These are phyloP conservation scores for Paecilomyces sp. DNA, from an alignment of 2,329 filamentous ascomycete genomes.

Conservation along the genomic window DNA sequence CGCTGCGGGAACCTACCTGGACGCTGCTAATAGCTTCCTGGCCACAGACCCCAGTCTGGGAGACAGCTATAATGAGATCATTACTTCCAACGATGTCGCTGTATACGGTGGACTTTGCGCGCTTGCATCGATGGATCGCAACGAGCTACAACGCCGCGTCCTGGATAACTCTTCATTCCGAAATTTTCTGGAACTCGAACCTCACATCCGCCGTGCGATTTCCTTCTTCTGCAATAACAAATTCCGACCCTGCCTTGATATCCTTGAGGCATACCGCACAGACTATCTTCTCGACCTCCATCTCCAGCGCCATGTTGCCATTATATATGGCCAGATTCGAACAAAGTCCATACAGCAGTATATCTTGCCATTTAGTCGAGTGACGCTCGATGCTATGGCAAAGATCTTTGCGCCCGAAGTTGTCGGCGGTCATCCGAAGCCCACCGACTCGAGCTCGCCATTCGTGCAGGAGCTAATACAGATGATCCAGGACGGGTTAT, in stretches of 20 bases:
- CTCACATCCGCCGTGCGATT: conserved; percentile 87
- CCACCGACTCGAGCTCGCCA: conserved; percentile 50
- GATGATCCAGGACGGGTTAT: conserved; percentile 66
- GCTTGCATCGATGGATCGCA: conserved; percentile 79
- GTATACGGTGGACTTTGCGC: conserved; percentile 87
- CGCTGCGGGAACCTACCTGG: conserved; percentile 48
- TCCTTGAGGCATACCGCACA: conserved; percentile 70
- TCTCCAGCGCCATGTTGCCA: conserved; percentile 64
- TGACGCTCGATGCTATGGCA: conserved; percentile 73
- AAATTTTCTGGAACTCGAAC: conserved; percentile 82
- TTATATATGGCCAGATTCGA: conserved; percentile 68
- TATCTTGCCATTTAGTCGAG: conserved; percentile 80
- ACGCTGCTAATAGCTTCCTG: conserved; percentile 68
- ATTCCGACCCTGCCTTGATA: conserved; percentile 76
- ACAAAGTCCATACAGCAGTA: conserved; percentile 92
- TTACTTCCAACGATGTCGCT: conserved; percentile 81
- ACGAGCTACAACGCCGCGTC: conserved; percentile 65
- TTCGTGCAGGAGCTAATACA: conserved; percentile 58
- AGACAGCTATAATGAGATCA: conserved; percentile 60
- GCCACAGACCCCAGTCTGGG: conserved; percentile 51
- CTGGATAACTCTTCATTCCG: conserved; percentile 78
- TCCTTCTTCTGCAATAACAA: conserved; percentile 83
- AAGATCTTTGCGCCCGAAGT: conserved; percentile 58
- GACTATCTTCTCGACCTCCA: conserved; percentile 92
- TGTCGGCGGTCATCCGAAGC: conserved; percentile 40